A percentile compares a stretch with the other conserved stretches of the same genome.
These are phyloP conservation scores for Nannochloropsis granulata DNA, from an alignment of 108 stramenopile genomes.

Conservation along the genomic window DNA sequence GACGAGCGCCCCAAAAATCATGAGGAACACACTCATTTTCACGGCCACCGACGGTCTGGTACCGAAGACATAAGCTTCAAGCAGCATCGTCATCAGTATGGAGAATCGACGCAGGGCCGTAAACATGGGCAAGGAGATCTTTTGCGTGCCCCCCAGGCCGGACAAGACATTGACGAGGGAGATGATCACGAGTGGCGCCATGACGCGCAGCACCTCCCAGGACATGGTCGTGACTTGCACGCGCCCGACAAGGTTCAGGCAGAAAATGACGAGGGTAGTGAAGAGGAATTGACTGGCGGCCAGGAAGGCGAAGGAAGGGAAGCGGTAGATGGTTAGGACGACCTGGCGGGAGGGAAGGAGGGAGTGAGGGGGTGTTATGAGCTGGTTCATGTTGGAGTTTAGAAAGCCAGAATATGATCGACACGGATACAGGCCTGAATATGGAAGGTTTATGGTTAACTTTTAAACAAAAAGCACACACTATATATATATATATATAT, in stretches of 20 bases:
- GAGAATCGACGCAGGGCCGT: slow-evolving; percentile 48
- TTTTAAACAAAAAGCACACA: no score
- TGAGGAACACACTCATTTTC: slow-evolving; percentile 42
- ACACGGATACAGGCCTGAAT: no score
- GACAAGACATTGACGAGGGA: slow-evolving; percentile 49
- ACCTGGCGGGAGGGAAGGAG: not conserved
- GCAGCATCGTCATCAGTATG: slow-evolving; percentile 50
- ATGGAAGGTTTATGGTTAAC: no score
- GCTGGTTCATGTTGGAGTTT: not conserved
- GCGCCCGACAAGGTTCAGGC: not conserved
- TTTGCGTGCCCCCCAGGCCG: slow-evolving; percentile 47
- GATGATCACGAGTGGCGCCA: slow-evolving; percentile 44
- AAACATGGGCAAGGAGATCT: slow-evolving; percentile 51
- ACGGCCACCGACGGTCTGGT: slow-evolving; percentile 30
- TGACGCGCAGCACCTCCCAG: slow-evolving; percentile 22
- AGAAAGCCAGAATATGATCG: no score
- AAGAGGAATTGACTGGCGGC: slow-evolving; percentile 17
- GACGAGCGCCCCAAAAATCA: slow-evolving; percentile 46
- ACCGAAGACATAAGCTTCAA: slow-evolving; percentile 43
- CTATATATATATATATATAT: no score
- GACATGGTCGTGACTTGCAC: not conserved
- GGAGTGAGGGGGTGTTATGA: not conserved
- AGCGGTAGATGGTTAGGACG: slow-evolving; percentile 1
- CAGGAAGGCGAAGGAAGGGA: slow-evolving; percentile 17
- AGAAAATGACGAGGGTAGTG: slow-evolving; percentile 2